A percentile compares a stretch with the other conserved stretches of the same genome.
These are phyloP conservation scores for Chaetomiaceae sp. DNA, from an alignment of 2,329 filamentous ascomycete species.

Conservation along the genomic window DNA sequence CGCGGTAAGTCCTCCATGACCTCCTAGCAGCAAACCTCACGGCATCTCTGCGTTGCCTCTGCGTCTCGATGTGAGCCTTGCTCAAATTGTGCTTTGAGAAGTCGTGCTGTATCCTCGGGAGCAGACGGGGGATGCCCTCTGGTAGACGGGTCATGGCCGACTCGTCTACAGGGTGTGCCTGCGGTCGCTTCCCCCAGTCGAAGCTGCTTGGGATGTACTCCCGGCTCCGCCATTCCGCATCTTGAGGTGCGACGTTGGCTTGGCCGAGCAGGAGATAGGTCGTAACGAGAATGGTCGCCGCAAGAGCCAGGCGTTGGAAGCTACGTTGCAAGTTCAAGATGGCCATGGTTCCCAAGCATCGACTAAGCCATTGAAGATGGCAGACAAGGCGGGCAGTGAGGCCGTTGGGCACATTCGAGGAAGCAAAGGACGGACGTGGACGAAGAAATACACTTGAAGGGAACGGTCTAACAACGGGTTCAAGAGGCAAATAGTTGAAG, in stretches of 20 bases:
- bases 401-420: not conserved
- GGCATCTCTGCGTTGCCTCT: constrained; percentile 35
- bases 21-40: constrained; percentile 40
- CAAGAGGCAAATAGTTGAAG: too few species aligned
- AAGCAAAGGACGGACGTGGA: not conserved
- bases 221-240: constrained; percentile 10
- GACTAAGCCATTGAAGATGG: constrained; percentile 12
- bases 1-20: constrained; percentile 50
- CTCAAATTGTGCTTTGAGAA: constrained; percentile 30
- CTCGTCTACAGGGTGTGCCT: constrained; percentile 25
- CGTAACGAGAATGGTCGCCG: constrained; percentile 20
- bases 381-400: not conserved
- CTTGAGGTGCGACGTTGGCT: not conserved
- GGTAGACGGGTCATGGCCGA: constrained; percentile 31
- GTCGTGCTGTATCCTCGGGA: constrained; percentile 43
- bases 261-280: constrained; percentile 21
- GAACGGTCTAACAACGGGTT: too few species aligned
- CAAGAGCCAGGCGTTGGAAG: constrained; percentile 21
- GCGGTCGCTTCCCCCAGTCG: constrained; percentile 30
- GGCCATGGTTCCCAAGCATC: constrained; percentile 18
- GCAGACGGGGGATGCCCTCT: constrained; percentile 29
- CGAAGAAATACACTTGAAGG: not conserved
- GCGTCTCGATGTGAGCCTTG: constrained; percentile 38
- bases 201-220: constrained; percentile 29
- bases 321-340: constrained; percentile 17